Percentiles rank a stretch among this genome's conserved stretches.
These are phyloP conservation scores for Monosporascus cannonballus DNA, from an alignment of 2,329 filamentous ascomycete genomes.

Conservation along the genomic window DNA sequence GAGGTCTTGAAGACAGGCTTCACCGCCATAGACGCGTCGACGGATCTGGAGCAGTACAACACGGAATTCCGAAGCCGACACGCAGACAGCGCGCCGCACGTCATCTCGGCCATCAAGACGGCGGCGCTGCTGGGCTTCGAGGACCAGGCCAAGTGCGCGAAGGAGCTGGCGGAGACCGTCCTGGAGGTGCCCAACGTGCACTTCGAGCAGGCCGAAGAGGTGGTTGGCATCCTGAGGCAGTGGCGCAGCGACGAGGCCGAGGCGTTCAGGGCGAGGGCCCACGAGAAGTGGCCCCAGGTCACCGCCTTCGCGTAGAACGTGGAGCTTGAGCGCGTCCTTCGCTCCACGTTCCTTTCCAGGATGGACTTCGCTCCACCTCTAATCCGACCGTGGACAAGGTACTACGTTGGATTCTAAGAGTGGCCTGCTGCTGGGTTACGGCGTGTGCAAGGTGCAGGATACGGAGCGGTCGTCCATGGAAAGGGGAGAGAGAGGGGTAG, in stretches of 20 bases:
- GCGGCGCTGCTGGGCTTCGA: conserved; percentile 54
- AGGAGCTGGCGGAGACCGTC: conserved; percentile 48
- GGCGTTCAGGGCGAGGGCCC: conserved; percentile 42
- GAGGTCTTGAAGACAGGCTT: conserved; percentile 68
- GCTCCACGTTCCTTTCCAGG: no score
- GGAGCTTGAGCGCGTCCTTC: background rate
- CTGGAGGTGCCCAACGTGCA: conserved; percentile 39
- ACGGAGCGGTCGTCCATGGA: background rate
- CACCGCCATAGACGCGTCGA: conserved; percentile 49
- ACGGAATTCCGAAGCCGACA: conserved; percentile 58
- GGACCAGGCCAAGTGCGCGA: conserved; percentile 42
- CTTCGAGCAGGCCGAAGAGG: conserved; percentile 41
- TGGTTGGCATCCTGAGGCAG: conserved; percentile 35
- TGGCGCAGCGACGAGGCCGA: conserved; percentile 46
- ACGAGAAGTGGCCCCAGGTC: conserved; percentile 44
- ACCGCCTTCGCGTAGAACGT: conserved; percentile 34
- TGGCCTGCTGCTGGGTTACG: no score
- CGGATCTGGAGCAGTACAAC: conserved; percentile 59
- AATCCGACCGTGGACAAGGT: no score
- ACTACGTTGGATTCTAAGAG: no score
- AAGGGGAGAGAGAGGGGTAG: no score
- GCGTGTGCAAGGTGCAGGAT: background rate
- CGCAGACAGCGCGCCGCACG: conserved; percentile 54
- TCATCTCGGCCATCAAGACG: conserved; percentile 57
- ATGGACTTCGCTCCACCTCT: no score